A percentile compares a stretch with the other conserved stretches of the same genome.
phyloP scores from a whole-genome alignment of 768 basidiomycete species.

The Coprinopsis strossmayeri region DNA sequence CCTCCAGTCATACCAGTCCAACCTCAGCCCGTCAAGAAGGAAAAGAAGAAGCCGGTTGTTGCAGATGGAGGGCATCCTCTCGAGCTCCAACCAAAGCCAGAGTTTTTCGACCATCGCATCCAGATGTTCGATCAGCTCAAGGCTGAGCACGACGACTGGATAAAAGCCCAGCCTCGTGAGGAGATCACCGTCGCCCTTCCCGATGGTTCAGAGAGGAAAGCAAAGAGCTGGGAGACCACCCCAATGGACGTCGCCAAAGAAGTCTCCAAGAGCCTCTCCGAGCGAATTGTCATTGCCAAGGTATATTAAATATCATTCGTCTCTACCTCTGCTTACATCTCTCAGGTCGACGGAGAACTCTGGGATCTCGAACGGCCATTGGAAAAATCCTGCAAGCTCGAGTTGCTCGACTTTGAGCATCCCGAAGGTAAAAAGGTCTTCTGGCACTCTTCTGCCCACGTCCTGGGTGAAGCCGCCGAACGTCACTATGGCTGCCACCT shows the following conservation, averaged over 20 bases:
- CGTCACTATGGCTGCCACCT: slow-evolving; percentile 96
- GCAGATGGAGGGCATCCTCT: slow-evolving; percentile 43
- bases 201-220: slow-evolving; percentile 81
- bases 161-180: slow-evolving; percentile 78
- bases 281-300: slow-evolving; percentile 90
- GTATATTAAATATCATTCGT: slow-evolving; percentile 30
- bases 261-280: slow-evolving; percentile 81
- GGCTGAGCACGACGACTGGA: slow-evolving; percentile 72
- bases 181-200: slow-evolving; percentile 80
- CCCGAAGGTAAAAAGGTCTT: slow-evolving; percentile 96
- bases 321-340: slow-evolving; percentile 2
- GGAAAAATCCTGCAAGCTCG: slow-evolving; percentile 75
- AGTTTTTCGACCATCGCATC: slow-evolving; percentile 85
- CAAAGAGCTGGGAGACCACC: slow-evolving; percentile 89
- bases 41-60: slow-evolving; percentile 34
- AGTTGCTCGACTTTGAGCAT: slow-evolving; percentile 89
- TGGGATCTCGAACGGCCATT: slow-evolving; percentile 96
- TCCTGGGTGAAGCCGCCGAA: slow-evolving; percentile 94
- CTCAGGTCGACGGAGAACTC: slow-evolving; percentile 72
- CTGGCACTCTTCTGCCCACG: slow-evolving; percentile 99
- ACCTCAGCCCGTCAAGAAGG: slow-evolving; percentile 32
- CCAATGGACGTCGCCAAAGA: slow-evolving; percentile 89
- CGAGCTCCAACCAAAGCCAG: slow-evolving; percentile 76
- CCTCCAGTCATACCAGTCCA: not conserved
- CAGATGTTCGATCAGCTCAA: slow-evolving; percentile 86